phyloP scores from a whole-genome alignment of 129 eudicot species.

The Solidago caesia region DNA sequence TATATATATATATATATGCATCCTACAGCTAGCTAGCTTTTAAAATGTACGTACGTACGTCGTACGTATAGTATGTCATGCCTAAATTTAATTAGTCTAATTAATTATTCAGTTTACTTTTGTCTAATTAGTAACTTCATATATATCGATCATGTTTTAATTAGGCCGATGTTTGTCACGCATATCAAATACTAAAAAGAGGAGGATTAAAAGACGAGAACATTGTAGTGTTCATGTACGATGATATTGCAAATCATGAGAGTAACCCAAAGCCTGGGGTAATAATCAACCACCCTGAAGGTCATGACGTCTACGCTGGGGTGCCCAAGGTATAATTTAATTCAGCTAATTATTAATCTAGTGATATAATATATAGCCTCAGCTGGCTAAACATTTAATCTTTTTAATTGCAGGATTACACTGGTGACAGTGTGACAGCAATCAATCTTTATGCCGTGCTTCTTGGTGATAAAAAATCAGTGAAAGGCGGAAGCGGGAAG shows the following conservation, averaged over 20 bases:
- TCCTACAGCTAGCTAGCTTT: background rate
- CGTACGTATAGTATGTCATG: no score
- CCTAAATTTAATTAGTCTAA: no score
- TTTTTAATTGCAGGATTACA: constrained; percentile 55
- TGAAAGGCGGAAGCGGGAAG: constrained; percentile 89
- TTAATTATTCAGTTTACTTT: no score
- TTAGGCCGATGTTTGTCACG: constrained; percentile 95
- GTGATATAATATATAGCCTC: no score
- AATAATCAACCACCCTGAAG: constrained; percentile 70
- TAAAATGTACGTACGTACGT: no score
- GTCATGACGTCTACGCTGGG: constrained; percentile 74
- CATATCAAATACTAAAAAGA: constrained; percentile 76
- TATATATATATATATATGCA: no score
- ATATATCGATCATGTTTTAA: background rate
- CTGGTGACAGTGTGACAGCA: constrained; percentile 59
- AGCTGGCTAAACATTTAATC: no score
- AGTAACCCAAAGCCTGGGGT: constrained; percentile 72
- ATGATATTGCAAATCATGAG: constrained; percentile 68
- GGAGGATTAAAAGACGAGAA: constrained; percentile 92
- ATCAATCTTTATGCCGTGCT: constrained; percentile 67
- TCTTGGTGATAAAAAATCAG: constrained; percentile 62
- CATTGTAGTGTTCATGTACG: constrained; percentile 88
- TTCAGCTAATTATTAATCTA: no score
- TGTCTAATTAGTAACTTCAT: background rate
- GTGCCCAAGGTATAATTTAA: constrained; percentile 67